These are phyloP conservation scores for Leccinum rimulosum DNA, from an alignment of 768 basidiomycete species.

Conservation along the genomic window DNA sequence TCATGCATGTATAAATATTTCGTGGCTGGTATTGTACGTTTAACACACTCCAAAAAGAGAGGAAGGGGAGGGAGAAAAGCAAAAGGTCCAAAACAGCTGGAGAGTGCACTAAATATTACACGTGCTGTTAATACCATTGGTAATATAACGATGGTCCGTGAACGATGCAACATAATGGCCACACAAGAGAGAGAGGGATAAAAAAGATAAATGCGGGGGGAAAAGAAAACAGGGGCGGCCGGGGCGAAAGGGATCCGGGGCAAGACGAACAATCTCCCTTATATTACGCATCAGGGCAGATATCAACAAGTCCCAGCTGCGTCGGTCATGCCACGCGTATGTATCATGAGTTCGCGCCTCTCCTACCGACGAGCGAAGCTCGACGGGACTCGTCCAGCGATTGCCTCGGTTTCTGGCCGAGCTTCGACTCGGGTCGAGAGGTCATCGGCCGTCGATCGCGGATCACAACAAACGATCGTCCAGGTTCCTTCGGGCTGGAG, in stretches of 20 bases:
- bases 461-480: slow-evolving; percentile 68
- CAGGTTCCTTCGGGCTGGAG: slow-evolving; percentile 35
- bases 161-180: slow-evolving; percentile 18
- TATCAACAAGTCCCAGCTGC: slow-evolving; percentile 12
- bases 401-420: slow-evolving; percentile 24
- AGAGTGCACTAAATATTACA: slow-evolving; percentile 29
- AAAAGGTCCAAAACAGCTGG: slow-evolving; percentile 21
- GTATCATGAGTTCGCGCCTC: slow-evolving; percentile 28
- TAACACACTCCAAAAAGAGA: slow-evolving; percentile 14
- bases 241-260: background rate
- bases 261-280: slow-evolving; percentile 4
- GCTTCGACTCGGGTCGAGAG: slow-evolving; percentile 22
- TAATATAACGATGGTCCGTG: slow-evolving; percentile 25
- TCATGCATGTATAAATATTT: slow-evolving; percentile 21
- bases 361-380: slow-evolving; percentile 28
- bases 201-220: background rate
- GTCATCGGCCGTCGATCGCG: slow-evolving; percentile 50
- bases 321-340: background rate
- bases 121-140: slow-evolving; percentile 19
- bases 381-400: slow-evolving; percentile 31
- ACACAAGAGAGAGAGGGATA: slow-evolving; percentile 7
- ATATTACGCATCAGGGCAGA: slow-evolving; percentile 15
- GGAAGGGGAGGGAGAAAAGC: background rate
- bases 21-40: slow-evolving; percentile 16
- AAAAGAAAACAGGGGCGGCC: background rate